These are phyloP conservation scores for Jacaranda copaia DNA, from an alignment of 257 asterid genomes.

Conservation along the genomic window DNA sequence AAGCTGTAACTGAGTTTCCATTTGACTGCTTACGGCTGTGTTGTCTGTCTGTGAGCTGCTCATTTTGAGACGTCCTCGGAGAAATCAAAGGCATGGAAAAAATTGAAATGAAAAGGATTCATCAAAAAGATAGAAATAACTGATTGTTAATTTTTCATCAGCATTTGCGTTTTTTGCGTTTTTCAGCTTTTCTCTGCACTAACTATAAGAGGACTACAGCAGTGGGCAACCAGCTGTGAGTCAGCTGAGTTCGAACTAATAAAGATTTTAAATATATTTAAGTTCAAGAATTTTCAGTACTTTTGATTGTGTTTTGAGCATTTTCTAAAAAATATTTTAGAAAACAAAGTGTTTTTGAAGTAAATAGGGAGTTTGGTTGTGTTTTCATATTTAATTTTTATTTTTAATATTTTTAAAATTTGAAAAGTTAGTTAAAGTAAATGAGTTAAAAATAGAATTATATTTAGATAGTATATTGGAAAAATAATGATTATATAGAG, in stretches of 20 bases:
- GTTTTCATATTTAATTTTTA: no score
- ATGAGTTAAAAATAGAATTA: no score
- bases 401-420: no score
- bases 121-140: neutral
- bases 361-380: no score
- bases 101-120: neutral
- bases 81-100: neutral
- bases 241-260: neutral
- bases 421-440: no score
- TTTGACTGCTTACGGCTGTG: neutral
- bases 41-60: neutral
- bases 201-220: neutral
- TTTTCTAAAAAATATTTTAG: no score
- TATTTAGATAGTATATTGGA: no score
- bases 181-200: neutral
- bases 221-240: neutral
- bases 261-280: no score
- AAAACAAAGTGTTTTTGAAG: no score
- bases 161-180: slow-evolving; percentile 1
- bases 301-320: no score
- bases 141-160: slow-evolving; percentile 1
- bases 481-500: no score
- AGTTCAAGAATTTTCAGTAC: no score
- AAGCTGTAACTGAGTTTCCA: neutral
- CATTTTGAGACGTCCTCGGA: neutral